These are phyloP conservation scores for Fusarium bactridioides DNA, from an alignment of 2,329 filamentous ascomycete genomes.

Conservation along the genomic window DNA sequence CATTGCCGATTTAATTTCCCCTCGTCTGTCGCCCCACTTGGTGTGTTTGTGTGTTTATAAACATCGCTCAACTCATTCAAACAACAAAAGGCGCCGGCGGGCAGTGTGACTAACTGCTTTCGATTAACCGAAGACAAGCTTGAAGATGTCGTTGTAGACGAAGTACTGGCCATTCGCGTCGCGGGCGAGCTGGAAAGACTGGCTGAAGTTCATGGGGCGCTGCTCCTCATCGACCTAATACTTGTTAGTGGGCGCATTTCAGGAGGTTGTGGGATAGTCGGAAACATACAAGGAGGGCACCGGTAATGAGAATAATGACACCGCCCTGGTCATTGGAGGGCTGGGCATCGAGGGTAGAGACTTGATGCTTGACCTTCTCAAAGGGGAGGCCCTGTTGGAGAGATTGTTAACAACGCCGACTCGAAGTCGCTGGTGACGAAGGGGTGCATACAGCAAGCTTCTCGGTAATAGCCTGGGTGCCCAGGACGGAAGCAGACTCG, in stretches of 20 bases:
- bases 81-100: neutral
- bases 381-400: slow-evolving; percentile 75
- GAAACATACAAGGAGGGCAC: slow-evolving; percentile 76
- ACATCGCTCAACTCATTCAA: slow-evolving; percentile 6
- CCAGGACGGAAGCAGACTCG: slow-evolving; percentile 74
- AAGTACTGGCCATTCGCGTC: slow-evolving; percentile 76
- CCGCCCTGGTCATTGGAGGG: slow-evolving; percentile 70
- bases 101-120: neutral
- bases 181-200: slow-evolving; percentile 84
- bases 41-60: slow-evolving; percentile 18
- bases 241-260: slow-evolving; percentile 5
- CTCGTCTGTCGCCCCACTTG: slow-evolving; percentile 28
- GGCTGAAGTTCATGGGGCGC: slow-evolving; percentile 88
- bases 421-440: neutral
- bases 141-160: slow-evolving; percentile 95
- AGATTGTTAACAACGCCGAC: slow-evolving; percentile 9
- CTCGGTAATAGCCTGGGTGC: slow-evolving; percentile 72
- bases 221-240: slow-evolving; percentile 82
- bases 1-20: slow-evolving; percentile 29
- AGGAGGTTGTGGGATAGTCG: neutral
- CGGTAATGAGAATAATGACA: slow-evolving; percentile 89
- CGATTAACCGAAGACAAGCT: slow-evolving; percentile 74
- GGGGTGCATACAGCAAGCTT: slow-evolving; percentile 77
- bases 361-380: slow-evolving; percentile 79
- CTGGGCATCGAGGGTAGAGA: slow-evolving; percentile 83